Conservation (phyloP, 1,284 basidiomycete genomes). For the Cronartium ribicola region DNA sequence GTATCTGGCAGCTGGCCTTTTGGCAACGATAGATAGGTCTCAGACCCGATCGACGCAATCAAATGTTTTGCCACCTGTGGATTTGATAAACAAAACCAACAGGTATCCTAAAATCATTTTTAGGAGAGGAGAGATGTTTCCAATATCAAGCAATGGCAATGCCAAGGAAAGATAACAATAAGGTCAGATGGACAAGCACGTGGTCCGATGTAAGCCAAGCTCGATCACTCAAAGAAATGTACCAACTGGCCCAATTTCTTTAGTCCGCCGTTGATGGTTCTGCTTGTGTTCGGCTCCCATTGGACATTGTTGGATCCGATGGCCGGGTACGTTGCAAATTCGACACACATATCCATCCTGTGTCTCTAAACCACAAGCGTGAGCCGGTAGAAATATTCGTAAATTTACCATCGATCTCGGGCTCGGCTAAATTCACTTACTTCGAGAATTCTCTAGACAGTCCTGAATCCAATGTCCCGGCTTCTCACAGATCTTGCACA, state of each 20-base stretch:
- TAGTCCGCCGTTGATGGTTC: constrained; percentile 57
- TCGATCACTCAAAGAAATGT: neutral
- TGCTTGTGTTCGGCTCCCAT: constrained; percentile 57
- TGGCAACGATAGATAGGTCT: constrained; percentile 86
- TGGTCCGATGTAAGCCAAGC: neutral
- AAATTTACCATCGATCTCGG: neutral
- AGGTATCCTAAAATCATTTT: constrained; percentile 50
- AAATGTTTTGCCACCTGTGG: constrained; percentile 86
- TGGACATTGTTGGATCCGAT: constrained; percentile 80
- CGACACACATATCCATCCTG: constrained; percentile 77
- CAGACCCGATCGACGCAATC: constrained; percentile 82
- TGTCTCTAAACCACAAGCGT: constrained; percentile 55
- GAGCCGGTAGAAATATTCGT: neutral
- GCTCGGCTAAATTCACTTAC: constrained; percentile 10
- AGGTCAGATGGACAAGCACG: neutral
- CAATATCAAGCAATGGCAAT: neutral
- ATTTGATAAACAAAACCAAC: constrained; percentile 95
- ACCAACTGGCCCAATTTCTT: constrained; percentile 67
- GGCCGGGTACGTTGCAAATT: constrained; percentile 74
- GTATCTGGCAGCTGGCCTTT: constrained; percentile 88
- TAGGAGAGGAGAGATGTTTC: neutral
- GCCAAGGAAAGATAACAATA: neutral
- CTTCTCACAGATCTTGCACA: constrained; percentile 75
- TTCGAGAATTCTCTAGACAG: constrained; percentile 45
- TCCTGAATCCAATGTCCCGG: constrained; percentile 49